Base-by-base conservation (phyloP, 176 grass and related monocot species). In the Musa acuminata region DNA sequence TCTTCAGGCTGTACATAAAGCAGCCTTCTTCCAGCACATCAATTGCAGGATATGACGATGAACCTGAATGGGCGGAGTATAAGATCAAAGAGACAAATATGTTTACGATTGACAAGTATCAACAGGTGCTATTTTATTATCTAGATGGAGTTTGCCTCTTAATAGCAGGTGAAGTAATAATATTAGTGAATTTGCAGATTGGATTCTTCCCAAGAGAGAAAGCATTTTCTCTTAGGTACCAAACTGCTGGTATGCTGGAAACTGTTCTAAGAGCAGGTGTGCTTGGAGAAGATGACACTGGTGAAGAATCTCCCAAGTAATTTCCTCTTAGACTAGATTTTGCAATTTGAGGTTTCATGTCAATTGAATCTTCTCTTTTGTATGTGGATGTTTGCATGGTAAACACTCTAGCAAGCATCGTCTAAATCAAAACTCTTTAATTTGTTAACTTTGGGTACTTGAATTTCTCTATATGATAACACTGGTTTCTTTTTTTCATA, bases 31-130 rank as follows among this genome's bases (percentile, higher is more conserved):
- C 88, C 57, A 75, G 72, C 13, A 81, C 91, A 84, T 88, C 86
- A 17, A 81, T 88, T 62, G 55, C 81, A 3, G 90, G 58, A 2
- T 78, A 86, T 79, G 82, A 87, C 14, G 83, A 79, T 64, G 95
- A 89, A 82, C 82, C 88, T 13, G 91, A 94, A 77, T 99, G 95
- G 88, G 76, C 79, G 6, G 95, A 99, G 76, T 99, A 99, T 80
- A 99, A 94, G 74, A 99, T 99, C 80, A 99, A 94, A 84, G 95
- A 99, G 81, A 87, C 84, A 0, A 99, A 99, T 74, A 91, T 91
- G 80, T 99, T 94, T 75, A 94, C 88, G 2, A 86, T 86, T n/a
- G 95, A 99, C 62, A 94, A 91, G 89, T 99, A 99, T 80, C 95
- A 99, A 69, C 88, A 99, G 95, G 91, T 99, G 67, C 55, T 13